Conservation (phyloP, 805 yeast genomes). For the Clavispora vitiphila region DNA sequence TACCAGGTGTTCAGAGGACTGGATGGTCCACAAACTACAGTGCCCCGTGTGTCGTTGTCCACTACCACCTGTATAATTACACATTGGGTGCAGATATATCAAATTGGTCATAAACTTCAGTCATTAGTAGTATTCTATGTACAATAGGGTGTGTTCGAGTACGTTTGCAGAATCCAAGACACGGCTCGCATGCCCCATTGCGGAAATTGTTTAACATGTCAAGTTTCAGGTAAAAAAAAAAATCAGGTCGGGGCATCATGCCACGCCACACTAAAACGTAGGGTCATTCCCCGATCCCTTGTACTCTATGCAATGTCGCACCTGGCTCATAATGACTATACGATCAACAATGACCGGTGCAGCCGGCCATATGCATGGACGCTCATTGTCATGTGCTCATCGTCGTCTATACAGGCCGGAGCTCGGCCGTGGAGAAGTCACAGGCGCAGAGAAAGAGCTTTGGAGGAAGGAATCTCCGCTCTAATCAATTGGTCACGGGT, state of each 20-base stretch:
- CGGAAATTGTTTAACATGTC: no score
- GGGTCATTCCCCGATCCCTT: no score
- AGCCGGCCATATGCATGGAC: no score
- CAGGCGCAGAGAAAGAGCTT: background rate
- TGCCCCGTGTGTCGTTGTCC: constrained; percentile 91
- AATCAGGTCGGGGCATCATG: no score
- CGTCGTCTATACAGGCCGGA: no score
- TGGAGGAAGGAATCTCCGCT: background rate
- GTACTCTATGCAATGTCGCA: no score
- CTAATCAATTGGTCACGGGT: background rate
- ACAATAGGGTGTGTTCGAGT: background rate
- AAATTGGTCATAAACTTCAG: no score
- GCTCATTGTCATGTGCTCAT: background rate
- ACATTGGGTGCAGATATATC: background rate
- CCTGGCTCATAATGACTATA: no score
- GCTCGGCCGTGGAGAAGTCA: no score
- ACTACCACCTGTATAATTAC: constrained; percentile 62
- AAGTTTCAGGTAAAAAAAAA: no score
- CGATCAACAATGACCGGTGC: no score
- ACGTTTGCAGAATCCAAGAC: background rate
- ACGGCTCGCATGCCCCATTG: background rate
- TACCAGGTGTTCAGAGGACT: constrained; percentile 77
- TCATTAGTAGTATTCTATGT: background rate
- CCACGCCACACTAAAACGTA: no score
- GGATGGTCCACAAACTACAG: constrained; percentile 91